Percentiles rank a stretch among this genome's conserved stretches.
phyloP scores from a whole-genome alignment of 495 filamentous ascomycete genomes.

The Annulohypoxylon bovei region DNA sequence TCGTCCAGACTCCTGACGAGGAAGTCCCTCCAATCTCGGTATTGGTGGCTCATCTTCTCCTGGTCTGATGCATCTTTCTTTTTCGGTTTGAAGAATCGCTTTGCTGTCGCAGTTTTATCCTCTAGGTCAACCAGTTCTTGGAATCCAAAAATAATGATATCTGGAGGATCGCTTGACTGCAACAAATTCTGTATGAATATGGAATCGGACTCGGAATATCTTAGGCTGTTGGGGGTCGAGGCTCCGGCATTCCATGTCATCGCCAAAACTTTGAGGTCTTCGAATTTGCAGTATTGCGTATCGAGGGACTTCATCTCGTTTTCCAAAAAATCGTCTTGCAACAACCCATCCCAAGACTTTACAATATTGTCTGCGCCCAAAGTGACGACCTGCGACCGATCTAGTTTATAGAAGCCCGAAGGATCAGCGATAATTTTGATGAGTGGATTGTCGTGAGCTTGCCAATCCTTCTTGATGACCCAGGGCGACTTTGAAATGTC shows the following conservation, averaged over 20 bases:
- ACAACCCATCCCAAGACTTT: conserved; percentile 90
- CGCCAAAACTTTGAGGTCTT: conserved; percentile 78
- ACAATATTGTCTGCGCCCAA: conserved; percentile 88
- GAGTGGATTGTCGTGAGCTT: conserved; percentile 85
- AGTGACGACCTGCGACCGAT: conserved; percentile 86
- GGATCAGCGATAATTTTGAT: conserved; percentile 78
- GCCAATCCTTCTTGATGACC: conserved; percentile 93
- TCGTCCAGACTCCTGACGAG: conserved; percentile 82
- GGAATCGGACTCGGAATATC: conserved; percentile 70
- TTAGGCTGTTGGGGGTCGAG: conserved; percentile 81
- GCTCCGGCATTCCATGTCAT: conserved; percentile 98
- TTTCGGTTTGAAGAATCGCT: conserved; percentile 78
- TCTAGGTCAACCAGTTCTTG: conserved; percentile 97
- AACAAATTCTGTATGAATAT: conserved; percentile 82
- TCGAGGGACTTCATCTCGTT: conserved; percentile 85
- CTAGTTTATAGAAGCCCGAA: conserved; percentile 86
- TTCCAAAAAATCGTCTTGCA: conserved; percentile 94
- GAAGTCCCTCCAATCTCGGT: conserved; percentile 94
- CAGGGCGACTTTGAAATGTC: conserved; percentile 84
- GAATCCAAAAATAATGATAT: conserved; percentile 95
- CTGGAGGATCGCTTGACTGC: conserved; percentile 75
- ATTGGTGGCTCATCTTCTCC: conserved; percentile 96
- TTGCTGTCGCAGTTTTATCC: conserved; percentile 96
- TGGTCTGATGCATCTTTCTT: conserved; percentile 92
- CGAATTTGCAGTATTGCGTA: conserved; percentile 82